Evolutionary conservation across 768 basidiomycete species (phyloP).

Genomic region (Tulasnella sp.): DNA sequence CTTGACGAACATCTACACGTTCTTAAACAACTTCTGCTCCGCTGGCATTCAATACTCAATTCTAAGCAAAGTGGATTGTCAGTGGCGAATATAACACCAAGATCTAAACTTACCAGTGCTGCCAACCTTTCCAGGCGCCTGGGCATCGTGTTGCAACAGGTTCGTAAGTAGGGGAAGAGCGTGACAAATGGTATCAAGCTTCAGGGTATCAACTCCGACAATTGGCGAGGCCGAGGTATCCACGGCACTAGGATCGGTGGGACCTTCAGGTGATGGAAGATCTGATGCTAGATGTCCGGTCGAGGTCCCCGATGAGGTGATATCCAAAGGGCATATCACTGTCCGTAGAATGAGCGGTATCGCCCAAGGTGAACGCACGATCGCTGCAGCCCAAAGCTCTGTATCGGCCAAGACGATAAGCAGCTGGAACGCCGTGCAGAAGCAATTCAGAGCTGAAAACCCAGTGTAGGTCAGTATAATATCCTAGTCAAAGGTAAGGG

Average conservation of each 20-base stretch:
- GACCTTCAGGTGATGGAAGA: slow-evolving; percentile 12
- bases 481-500: slow-evolving; percentile 16
- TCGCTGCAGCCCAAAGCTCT: neutral
- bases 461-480: neutral
- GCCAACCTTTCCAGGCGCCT: neutral
- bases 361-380: slow-evolving; percentile 3
- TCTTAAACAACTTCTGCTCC: slow-evolving; percentile 38
- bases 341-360: neutral
- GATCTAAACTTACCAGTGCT: neutral
- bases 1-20: slow-evolving; percentile 41
- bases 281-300: neutral
- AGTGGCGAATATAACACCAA: neutral
- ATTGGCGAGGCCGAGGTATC: slow-evolving; percentile 16
- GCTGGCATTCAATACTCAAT: slow-evolving; percentile 40
- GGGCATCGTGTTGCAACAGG: slow-evolving; percentile 38
- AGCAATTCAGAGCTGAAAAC: neutral
- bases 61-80: slow-evolving; percentile 26
- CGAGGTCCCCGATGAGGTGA: neutral
- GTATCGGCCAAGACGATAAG: slow-evolving; percentile 4
- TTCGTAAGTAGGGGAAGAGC: slow-evolving; percentile 66
- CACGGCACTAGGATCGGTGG: slow-evolving; percentile 18
- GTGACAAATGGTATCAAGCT: slow-evolving; percentile 62
- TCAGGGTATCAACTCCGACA: slow-evolving; percentile 28
- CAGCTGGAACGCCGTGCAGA: neutral
- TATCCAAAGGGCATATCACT: neutral